Percentiles rank a stretch among this genome's conserved stretches.
phyloP scores from a whole-genome alignment of 75 land plant genomes.

The Pinus tabuliformis region DNA sequence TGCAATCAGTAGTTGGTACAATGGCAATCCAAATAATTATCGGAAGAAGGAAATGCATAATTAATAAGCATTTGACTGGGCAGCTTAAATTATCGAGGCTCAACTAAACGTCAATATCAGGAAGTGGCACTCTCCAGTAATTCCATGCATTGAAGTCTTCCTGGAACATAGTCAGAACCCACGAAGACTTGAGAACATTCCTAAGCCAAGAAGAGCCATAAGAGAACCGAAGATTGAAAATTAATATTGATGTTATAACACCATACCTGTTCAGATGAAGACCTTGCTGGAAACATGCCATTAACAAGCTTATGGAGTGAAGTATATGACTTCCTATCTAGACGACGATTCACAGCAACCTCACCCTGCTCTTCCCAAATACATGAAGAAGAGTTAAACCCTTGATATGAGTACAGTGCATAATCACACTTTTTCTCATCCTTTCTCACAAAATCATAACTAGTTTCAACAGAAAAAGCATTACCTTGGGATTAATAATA shows the following conservation, averaged over 20 bases:
- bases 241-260: not conserved
- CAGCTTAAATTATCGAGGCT: not conserved
- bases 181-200: not conserved
- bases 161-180: conserved; percentile 26
- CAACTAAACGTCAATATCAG: conserved; percentile 35
- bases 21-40: not conserved
- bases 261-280: conserved; percentile 79
- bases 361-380: conserved; percentile 63
- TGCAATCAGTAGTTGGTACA: not conserved
- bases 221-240: not conserved
- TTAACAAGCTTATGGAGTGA: conserved; percentile 86
- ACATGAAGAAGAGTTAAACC: not conserved
- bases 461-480: not conserved
- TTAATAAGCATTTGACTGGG: not conserved
- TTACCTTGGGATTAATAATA: conserved; percentile 96
- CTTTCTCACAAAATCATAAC: not conserved
- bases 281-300: conserved; percentile 87
- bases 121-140: conserved; percentile 84
- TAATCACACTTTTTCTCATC: not conserved
- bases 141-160: conserved; percentile 93
- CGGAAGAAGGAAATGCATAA: not conserved
- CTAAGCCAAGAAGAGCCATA: conserved; percentile 4
- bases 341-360: conserved; percentile 69
- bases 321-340: conserved; percentile 83
- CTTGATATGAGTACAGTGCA: not conserved